Evolutionary conservation across 768 basidiomycete species (phyloP).

Genomic region (Tricholoma matsutake): DNA sequence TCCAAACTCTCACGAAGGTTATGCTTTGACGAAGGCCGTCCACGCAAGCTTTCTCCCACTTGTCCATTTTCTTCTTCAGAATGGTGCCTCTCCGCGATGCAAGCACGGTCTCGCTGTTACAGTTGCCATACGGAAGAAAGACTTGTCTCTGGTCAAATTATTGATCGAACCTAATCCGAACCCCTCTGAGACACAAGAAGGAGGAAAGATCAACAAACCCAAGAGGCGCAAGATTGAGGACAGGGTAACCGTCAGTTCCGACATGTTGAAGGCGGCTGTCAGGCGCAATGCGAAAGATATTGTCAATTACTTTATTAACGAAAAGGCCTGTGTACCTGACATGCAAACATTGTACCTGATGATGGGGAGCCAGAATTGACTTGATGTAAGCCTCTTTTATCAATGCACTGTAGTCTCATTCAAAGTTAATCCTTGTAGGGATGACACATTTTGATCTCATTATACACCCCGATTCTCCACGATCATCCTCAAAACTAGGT

Average conservation of each 20-base stretch:
- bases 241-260: constrained; percentile 47
- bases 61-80: constrained; percentile 63
- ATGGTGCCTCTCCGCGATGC: constrained; percentile 66
- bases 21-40: constrained; percentile 79
- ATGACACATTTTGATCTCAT: background rate
- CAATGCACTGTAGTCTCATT: background rate
- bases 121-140: constrained; percentile 71
- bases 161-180: constrained; percentile 60
- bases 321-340: constrained; percentile 73
- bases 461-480: too few species aligned
- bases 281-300: constrained; percentile 65
- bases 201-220: constrained; percentile 16
- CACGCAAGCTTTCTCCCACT: constrained; percentile 61
- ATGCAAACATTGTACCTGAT: constrained; percentile 53
- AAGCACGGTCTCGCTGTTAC: constrained; percentile 65
- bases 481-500: too few species aligned
- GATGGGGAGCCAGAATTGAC: background rate
- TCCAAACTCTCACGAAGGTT: constrained; percentile 72
- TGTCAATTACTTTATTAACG: constrained; percentile 62
- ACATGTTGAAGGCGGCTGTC: constrained; percentile 67
- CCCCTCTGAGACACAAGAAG: constrained; percentile 13
- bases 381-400: background rate
- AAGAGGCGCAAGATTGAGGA: constrained; percentile 62
- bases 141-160: constrained; percentile 65
- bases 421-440: background rate